Evolutionary conservation across 768 basidiomycete species (phyloP), one percentile per base, ranked within the genome.

Genomic region (Rubroboletus pulcherrimus): DNA sequence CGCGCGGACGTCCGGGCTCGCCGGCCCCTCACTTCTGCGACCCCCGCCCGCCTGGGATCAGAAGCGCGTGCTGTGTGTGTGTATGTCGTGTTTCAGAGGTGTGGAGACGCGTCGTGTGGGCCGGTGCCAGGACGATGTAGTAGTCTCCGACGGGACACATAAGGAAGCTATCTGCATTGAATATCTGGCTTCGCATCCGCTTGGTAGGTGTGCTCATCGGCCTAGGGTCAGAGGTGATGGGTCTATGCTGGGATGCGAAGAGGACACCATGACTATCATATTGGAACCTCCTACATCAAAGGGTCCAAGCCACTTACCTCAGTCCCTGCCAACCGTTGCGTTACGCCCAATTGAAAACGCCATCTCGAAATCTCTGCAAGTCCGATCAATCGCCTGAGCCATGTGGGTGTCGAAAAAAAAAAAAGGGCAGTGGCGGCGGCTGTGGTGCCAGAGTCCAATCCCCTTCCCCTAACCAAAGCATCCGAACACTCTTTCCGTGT

Each of bases 271-370:
- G 24, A 59, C 29, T 34, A 8, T 34, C 52, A 12, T 38, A 24
- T 26, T 5, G 24, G 21, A 7, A 30, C 10, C 11, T 40, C 21
- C 33, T 49, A 44, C 47, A 50, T 53, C 46, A 49, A 42, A 65
- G 54, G 64, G 61, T 53, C 31, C 8, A 34, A 41, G 38, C 19
- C 44, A 54, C 53, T 56, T 63, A 56, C 42, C 15, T 54, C 44
- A 40, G 31, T 50, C 49, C 49, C 49, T 53, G 15, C 12, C 21
- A 21, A 42, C 53, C 34, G 15, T 37, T 4, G 50, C 21, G 5
- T 29, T 15, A 43, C 29, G 24, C 21, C 24, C 49, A 29, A 21
- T 24, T 24, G 31, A 10, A 19, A 24, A 33, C n/a, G 24, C 17
- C 45, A 42, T 37, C 19, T 44, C 31, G 21, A 49, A 21, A 49